phyloP scores from a whole-genome alignment of 768 basidiomycete species.

The Lepiota subincarnata region DNA sequence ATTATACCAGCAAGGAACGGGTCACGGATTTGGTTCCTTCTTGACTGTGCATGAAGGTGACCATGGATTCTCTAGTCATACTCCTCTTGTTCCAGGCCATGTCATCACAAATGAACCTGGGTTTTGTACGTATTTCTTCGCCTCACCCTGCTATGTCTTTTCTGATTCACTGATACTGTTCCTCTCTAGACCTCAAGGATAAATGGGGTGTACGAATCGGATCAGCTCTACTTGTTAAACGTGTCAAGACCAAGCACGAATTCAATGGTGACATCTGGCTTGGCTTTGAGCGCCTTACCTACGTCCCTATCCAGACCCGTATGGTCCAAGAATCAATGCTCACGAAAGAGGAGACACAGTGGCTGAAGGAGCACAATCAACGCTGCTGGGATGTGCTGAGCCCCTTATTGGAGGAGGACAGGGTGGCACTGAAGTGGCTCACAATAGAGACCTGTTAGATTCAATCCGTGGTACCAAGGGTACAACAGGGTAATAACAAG shows the following conservation, averaged over 20 bases:
- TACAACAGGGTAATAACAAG: too few species aligned
- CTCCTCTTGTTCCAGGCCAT: conserved; percentile 78
- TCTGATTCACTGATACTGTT: conserved; percentile 12
- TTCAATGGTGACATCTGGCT: conserved; percentile 79
- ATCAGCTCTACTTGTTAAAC: conserved; percentile 73
- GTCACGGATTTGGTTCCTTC: conserved; percentile 87
- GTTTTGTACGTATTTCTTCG: conserved; percentile 56
- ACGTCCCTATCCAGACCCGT: conserved; percentile 89
- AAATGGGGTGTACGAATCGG: conserved; percentile 92
- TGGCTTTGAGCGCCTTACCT: conserved; percentile 88
- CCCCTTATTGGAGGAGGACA: conserved; percentile 69
- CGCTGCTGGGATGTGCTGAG: conserved; percentile 61
- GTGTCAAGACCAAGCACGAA: conserved; percentile 63
- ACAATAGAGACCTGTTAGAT: conserved; percentile 69
- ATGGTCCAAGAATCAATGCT: conserved; percentile 86
- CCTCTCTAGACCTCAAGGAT: conserved; percentile 58
- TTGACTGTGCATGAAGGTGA: conserved; percentile 84
- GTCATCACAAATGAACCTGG: conserved; percentile 95
- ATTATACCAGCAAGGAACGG: conserved; percentile 74
- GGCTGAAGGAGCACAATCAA: conserved; percentile 90
- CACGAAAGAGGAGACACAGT: conserved; percentile 78
- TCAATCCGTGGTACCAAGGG: too few species aligned
- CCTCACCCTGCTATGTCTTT: not conserved
- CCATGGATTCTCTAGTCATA: conserved; percentile 66
- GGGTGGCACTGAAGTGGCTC: conserved; percentile 78